A percentile compares a stretch with the other conserved stretches of the same genome.
Evolutionary conservation across 371 early-diverging fungal species (phyloP).

Genomic region (Mucor saturninus): DNA sequence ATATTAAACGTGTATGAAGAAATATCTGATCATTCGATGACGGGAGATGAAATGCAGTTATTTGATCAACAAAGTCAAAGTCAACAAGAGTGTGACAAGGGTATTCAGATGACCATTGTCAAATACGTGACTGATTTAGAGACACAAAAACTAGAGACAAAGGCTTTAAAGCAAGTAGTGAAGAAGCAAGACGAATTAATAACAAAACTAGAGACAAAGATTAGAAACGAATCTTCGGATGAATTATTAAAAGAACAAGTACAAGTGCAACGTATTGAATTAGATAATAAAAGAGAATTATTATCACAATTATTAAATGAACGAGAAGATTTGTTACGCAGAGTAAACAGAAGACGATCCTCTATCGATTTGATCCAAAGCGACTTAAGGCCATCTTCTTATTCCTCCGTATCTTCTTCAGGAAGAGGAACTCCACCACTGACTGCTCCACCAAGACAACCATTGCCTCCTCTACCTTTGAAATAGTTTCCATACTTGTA

Average conservation of each 20-base stretch:
- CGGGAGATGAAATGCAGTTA: constrained; percentile 4
- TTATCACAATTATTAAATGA: constrained; percentile 42
- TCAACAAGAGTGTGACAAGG: constrained; percentile 34
- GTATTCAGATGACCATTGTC: constrained; percentile 40
- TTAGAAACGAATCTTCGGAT: constrained; percentile 3
- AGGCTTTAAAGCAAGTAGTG: constrained; percentile 30
- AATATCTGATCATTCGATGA: constrained; percentile 17
- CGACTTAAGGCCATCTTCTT: constrained; percentile 13
- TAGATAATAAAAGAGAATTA: constrained; percentile 45
- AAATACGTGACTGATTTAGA: constrained; percentile 43
- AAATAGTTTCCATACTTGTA: not conserved
- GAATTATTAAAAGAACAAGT: constrained; percentile 37
- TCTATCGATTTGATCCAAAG: constrained; percentile 45
- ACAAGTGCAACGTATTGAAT: constrained; percentile 39
- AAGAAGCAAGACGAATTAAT: constrained; percentile 52
- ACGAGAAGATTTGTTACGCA: constrained; percentile 35
- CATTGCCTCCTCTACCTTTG: constrained; percentile 30
- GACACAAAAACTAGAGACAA: constrained; percentile 32
- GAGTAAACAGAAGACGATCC: constrained; percentile 27
- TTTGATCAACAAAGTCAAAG: constrained; percentile 11
- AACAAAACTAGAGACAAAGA: constrained; percentile 35
- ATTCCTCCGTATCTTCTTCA: constrained; percentile 18
- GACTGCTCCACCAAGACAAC: constrained; percentile 33
- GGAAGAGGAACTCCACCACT: constrained; percentile 24
- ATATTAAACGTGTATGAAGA: constrained; percentile 45